These are phyloP conservation scores for Umbelopsis ramanniana DNA, from an alignment of 192 early-diverging fungal species.

Conservation along the genomic window DNA sequence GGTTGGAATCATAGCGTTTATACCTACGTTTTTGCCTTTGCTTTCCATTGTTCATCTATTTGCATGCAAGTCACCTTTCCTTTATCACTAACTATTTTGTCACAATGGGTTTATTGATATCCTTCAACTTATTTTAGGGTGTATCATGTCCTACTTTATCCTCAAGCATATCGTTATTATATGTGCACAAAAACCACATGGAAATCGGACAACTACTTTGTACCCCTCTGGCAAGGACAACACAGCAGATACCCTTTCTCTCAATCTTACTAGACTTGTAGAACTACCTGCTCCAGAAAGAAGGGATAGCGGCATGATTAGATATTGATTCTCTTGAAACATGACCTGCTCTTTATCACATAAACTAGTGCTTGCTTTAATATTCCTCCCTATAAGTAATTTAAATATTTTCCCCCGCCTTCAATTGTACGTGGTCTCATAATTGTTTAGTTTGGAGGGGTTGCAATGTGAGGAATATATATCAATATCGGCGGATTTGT, in stretches of 20 bases:
- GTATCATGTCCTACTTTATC: background rate
- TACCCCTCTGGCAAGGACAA: background rate
- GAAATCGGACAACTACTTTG: background rate
- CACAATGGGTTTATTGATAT: background rate
- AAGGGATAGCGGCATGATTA: conserved; percentile 20
- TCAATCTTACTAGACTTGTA: background rate
- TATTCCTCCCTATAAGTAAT: too few relatives aligned
- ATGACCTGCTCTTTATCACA: too few relatives aligned
- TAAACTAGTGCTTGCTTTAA: too few relatives aligned
- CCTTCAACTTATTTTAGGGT: background rate
- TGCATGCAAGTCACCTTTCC: background rate
- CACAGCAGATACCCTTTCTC: background rate
- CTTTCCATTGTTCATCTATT: background rate
- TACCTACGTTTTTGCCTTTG: background rate
- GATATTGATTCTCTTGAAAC: background rate
- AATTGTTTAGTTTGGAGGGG: too few relatives aligned
- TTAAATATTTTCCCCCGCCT: too few relatives aligned
- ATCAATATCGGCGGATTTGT: too few relatives aligned
- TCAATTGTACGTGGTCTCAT: too few relatives aligned
- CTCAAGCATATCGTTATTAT: conserved; percentile 1
- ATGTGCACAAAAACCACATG: background rate
- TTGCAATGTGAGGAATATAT: too few relatives aligned
- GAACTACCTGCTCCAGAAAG: conserved; percentile 4
- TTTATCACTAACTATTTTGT: too few relatives aligned
- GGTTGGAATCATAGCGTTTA: background rate